Conservation (phyloP, 2,329 filamentous ascomycete species). For the Talaromyces sp. region DNA sequence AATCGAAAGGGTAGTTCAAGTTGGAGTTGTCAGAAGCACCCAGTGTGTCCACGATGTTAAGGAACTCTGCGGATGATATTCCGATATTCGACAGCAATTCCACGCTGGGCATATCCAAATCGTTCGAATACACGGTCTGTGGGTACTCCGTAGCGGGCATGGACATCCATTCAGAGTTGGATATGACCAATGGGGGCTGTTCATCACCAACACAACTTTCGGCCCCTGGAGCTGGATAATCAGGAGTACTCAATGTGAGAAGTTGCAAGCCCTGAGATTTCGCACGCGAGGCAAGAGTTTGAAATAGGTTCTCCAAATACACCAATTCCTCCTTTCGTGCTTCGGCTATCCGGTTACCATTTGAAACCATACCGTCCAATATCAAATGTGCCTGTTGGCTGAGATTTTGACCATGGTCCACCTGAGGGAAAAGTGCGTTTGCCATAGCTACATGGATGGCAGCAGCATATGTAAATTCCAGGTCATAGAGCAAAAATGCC, state of each 20-base stretch:
- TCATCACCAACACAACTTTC: not conserved
- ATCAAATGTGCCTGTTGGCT: slow-evolving; percentile 28
- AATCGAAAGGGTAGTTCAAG: slow-evolving; percentile 8
- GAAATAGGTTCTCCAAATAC: not conserved
- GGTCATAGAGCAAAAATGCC: slow-evolving; percentile 42
- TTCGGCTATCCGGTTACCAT: slow-evolving; percentile 38
- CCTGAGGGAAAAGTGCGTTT: slow-evolving; percentile 38
- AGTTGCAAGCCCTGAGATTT: not conserved
- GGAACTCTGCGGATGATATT: slow-evolving; percentile 45
- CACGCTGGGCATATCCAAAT: slow-evolving; percentile 28
- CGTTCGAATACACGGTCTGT: too few species aligned
- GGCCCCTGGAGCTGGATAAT: not conserved
- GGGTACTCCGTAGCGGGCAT: not conserved
- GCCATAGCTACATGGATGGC: slow-evolving; percentile 43
- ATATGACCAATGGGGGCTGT: not conserved
- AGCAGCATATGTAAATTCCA: slow-evolving; percentile 43
- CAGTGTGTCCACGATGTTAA: slow-evolving; percentile 44
- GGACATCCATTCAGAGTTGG: not conserved
- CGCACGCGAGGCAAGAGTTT: not conserved
- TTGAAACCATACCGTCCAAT: slow-evolving; percentile 37
- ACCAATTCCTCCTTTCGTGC: not conserved
- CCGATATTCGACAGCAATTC: slow-evolving; percentile 43
- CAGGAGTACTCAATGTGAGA: not conserved
- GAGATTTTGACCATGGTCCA: slow-evolving; percentile 27
- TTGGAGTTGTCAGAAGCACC: slow-evolving; percentile 12